These are phyloP conservation scores for Penicillium silybi DNA, from an alignment of 495 filamentous ascomycete species.

Conservation along the genomic window DNA sequence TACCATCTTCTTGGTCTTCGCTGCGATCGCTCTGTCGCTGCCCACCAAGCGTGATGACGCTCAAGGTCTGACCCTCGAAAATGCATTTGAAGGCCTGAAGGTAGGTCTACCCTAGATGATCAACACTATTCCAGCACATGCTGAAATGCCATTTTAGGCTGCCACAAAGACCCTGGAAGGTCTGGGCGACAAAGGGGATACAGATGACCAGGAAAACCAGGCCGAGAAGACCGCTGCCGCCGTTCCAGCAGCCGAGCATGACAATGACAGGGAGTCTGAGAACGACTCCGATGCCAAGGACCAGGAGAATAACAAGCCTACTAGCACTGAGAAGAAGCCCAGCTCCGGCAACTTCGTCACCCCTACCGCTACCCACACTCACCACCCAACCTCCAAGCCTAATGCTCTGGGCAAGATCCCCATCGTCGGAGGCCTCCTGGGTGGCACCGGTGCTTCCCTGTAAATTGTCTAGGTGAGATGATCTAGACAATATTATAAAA, in stretches of 20 bases:
- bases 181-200: conserved; percentile 4
- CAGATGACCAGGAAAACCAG: conserved; percentile 16
- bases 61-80: conserved; percentile 8
- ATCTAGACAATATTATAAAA: neutral
- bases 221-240: neutral
- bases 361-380: conserved; percentile 18
- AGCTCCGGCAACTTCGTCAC: conserved; percentile 24
- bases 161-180: conserved; percentile 18
- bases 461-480: neutral
- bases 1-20: conserved; percentile 30
- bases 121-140: neutral
- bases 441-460: conserved; percentile 14
- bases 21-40: conserved; percentile 27
- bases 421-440: conserved; percentile 30
- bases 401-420: conserved; percentile 28
- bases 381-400: conserved; percentile 21
- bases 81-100: conserved; percentile 14
- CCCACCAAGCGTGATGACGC: conserved; percentile 24
- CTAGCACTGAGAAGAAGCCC: conserved; percentile 15
- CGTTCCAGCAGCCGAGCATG: conserved; percentile 2
- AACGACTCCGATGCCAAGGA: conserved; percentile 2
- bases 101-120: conserved; percentile 6
- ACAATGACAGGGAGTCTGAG: conserved; percentile 3
- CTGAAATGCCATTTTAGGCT: conserved; percentile 7
- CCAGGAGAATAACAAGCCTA: conserved; percentile 6